A percentile compares a stretch with the other conserved stretches of the same genome.
Conservation (phyloP, 2,329 filamentous ascomycete species). For the Hypoxylon rubiginosum region DNA sequence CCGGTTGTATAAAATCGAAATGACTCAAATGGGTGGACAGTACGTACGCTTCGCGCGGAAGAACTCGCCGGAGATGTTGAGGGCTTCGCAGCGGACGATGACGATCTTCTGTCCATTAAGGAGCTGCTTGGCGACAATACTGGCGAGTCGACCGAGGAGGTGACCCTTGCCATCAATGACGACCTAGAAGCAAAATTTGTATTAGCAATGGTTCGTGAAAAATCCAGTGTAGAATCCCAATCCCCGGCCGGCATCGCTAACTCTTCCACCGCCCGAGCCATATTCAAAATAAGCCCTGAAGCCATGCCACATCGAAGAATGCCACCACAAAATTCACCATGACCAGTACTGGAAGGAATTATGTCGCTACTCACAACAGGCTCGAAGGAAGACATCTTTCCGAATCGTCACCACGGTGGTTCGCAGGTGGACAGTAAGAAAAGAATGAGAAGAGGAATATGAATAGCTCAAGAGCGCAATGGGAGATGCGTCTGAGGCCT, state of each 20-base stretch:
- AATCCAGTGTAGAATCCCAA: background rate
- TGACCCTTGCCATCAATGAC: constrained; percentile 99
- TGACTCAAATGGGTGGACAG: constrained; percentile 39
- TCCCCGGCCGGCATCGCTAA: constrained; percentile 2
- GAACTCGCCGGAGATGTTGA: constrained; percentile 99
- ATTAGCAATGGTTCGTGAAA: constrained; percentile 49
- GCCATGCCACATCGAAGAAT: background rate
- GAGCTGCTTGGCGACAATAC: constrained; percentile 98
- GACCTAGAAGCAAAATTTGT: constrained; percentile 70
- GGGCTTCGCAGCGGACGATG: constrained; percentile 96
- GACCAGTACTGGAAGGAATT: constrained; percentile 5
- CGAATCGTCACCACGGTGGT: constrained; percentile 53
- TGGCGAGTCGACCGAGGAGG: constrained; percentile 98
- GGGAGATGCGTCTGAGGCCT: constrained; percentile 47
- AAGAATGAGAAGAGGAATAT: constrained; percentile 45
- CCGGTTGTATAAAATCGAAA: constrained; percentile 18
- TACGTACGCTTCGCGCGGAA: constrained; percentile 99
- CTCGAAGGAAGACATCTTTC: constrained; percentile 78
- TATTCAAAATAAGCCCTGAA: constrained; percentile 4
- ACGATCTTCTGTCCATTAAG: constrained; percentile 99
- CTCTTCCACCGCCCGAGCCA: constrained; percentile 1
- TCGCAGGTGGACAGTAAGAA: constrained; percentile 31
- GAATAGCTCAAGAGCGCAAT: constrained; percentile 51
- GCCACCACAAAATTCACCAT: background rate
- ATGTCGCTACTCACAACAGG: constrained; percentile 71